Percentiles rank a stretch among this genome's conserved stretches.
phyloP scores from a whole-genome alignment of 352 stramenopile genomes.

The Blastocystis sp. region DNA sequence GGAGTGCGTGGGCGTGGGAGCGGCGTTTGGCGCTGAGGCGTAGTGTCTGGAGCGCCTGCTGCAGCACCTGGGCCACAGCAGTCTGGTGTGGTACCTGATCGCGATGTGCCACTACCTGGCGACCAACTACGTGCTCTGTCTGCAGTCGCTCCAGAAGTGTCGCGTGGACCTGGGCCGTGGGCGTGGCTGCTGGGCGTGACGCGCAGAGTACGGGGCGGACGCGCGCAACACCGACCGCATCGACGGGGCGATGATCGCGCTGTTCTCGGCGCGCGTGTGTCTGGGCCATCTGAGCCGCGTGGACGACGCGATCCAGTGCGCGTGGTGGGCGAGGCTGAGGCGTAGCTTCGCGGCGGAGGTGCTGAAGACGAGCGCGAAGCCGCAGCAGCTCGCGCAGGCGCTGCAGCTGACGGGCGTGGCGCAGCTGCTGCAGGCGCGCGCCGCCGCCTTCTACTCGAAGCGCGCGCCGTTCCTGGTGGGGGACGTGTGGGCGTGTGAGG shows the following conservation, averaged over 20 bases:
- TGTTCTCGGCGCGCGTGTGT: slow-evolving; percentile 27
- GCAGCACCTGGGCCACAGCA: slow-evolving; percentile 1
- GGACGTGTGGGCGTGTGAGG: not conserved
- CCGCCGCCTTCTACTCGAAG: not conserved
- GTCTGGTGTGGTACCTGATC: slow-evolving; percentile 36
- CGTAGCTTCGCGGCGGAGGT: not conserved
- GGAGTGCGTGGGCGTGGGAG: not conserved
- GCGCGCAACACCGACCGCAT: not conserved
- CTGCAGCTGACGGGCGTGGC: not conserved
- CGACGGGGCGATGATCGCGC: not conserved
- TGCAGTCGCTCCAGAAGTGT: slow-evolving; percentile 28
- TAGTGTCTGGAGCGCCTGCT: slow-evolving; percentile 20
- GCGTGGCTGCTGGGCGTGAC: not conserved
- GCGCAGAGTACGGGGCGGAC: not conserved
- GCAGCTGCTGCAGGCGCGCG: not conserved
- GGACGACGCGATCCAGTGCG: slow-evolving; percentile 4
- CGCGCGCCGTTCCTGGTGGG: not conserved
- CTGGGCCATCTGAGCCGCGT: slow-evolving; percentile 31
- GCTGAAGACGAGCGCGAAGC: not conserved
- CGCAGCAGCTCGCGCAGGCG: not conserved
- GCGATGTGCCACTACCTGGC: not conserved
- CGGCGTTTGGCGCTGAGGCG: not conserved
- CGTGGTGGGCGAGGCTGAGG: too few relatives aligned
- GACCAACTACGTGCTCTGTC: slow-evolving; percentile 15
- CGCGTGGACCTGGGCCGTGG: not conserved